Base-by-base conservation (phyloP, 2,329 filamentous ascomycete genomes). In the Alternaria rosae region DNA sequence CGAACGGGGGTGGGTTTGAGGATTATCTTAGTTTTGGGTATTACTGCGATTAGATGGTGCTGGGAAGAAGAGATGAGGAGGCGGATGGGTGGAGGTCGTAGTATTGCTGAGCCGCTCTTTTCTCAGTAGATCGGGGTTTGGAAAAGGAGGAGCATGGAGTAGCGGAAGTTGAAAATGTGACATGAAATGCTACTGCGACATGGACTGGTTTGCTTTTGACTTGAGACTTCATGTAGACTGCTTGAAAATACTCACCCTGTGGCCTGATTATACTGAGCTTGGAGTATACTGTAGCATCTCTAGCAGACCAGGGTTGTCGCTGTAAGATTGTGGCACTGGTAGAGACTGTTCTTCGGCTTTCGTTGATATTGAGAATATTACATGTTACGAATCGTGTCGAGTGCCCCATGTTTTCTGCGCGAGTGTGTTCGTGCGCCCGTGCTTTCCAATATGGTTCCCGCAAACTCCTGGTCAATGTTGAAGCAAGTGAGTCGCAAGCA, bases 11-110 rank as follows among this genome's bases (percentile, higher is more conserved):
- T 25, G 53, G 53, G 5, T 55, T 55, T n/a, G 53, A 55, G 41
- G 26, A 55, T 20, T 55, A 55, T 13, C 41, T 30, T 10, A 45
- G 53, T 26, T 45, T 55, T 32, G 53, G 53, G 9, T 55, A 55
- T 13, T 45, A 55, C 41, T 45, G 41, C 53, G 20, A 41, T 6
- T 55, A 45, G 26, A 55, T 15, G n/a, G 12, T n/a, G 35, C 21
- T 8, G 35, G 6, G 3, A 42, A 20, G 35, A 9, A 42, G 35
- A 25, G 50, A 8, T 15, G n/a, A 35, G 30, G 20, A 26, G 7
- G 26, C 8, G 26, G 8, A 26, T 26, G 1, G 26, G 8, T 10
- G 7, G 8, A 4, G 26, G 10, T 26, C 4, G 26, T 26, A 10
- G 26, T 26, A 3, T 26, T 26, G 26, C 35, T 38, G 35, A 38